A percentile compares a stretch with the other conserved stretches of the same genome.
phyloP scores from a whole-genome alignment of 768 basidiomycete genomes.

The Cyclocybe cylindracea region DNA sequence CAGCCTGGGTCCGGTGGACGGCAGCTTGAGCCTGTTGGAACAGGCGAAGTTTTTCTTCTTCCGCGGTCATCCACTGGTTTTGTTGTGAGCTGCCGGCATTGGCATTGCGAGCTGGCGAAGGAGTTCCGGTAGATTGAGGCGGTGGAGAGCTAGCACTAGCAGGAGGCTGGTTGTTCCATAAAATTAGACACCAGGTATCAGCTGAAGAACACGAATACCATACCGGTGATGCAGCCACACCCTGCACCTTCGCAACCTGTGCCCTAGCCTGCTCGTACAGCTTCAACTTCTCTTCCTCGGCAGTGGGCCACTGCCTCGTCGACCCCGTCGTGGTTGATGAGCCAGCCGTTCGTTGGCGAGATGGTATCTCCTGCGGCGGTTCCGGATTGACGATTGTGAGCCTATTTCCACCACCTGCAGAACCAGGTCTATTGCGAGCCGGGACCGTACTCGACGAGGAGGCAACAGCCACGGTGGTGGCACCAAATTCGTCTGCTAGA shows the following conservation, averaged over 20 bases:
- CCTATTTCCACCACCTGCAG: conserved; percentile 28
- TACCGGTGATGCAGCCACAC: conserved; percentile 36
- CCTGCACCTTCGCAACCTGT: conserved; percentile 59
- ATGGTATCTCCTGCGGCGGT: conserved; percentile 28
- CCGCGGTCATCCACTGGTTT: conserved; percentile 62
- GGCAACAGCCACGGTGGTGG: conserved; percentile 7
- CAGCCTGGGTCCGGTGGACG: conserved; percentile 58
- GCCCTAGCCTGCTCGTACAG: conserved; percentile 66
- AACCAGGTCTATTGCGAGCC: conserved; percentile 20
- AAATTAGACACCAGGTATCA: conserved; percentile 3
- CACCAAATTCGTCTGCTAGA: conserved; percentile 18
- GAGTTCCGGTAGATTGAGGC: conserved; percentile 19
- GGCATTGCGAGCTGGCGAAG: conserved; percentile 13
- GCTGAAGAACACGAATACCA: conserved; percentile 6
- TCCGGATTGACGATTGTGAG: conserved; percentile 44
- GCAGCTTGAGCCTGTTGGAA: conserved; percentile 68
- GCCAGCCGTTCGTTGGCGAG: conserved; percentile 16
- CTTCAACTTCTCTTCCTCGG: conserved; percentile 65
- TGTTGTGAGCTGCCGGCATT: conserved; percentile 16
- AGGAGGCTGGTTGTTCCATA: conserved; percentile 20
- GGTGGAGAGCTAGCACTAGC: conserved; percentile 14
- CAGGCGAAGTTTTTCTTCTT: conserved; percentile 68
- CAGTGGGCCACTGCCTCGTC: conserved; percentile 47
- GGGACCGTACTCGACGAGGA: conserved; percentile 12
- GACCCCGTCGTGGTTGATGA: conserved; percentile 10